These are phyloP conservation scores for Beauveria pseudobassiana DNA, from an alignment of 2,329 filamentous ascomycete genomes.

Conservation along the genomic window DNA sequence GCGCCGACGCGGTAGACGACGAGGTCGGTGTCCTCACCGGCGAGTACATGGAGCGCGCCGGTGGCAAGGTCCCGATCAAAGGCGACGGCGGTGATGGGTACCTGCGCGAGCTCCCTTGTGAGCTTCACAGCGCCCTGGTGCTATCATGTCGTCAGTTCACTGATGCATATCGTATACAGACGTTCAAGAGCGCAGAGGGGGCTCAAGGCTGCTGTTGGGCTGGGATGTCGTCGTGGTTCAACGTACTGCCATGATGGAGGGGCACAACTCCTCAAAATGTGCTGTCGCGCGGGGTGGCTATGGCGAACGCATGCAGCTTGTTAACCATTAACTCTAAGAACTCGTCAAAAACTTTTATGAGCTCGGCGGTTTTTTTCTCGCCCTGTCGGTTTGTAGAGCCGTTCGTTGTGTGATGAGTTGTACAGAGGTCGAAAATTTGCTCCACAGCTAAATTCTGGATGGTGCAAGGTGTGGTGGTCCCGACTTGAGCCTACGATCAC, in stretches of 20 bases:
- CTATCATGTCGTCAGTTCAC: not conserved
- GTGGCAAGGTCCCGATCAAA: slow-evolving; percentile 33
- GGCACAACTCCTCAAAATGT: not conserved
- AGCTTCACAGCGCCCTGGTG: slow-evolving; percentile 13
- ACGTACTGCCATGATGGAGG: slow-evolving; percentile 6
- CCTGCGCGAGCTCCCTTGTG: slow-evolving; percentile 33
- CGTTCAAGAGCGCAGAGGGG: not conserved
- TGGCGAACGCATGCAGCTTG: not conserved
- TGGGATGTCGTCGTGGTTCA: not conserved
- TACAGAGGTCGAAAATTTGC: slow-evolving; percentile 6
- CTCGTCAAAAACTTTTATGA: not conserved
- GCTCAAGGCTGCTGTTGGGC: no score
- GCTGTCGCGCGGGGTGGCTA: not conserved
- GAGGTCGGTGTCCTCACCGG: slow-evolving; percentile 53
- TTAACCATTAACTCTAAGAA: no score
- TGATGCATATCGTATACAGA: not conserved
- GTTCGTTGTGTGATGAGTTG: not conserved
- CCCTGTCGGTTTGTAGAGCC: not conserved
- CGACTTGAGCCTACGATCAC: not conserved
- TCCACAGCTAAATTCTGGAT: slow-evolving; percentile 1
- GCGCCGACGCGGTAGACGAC: slow-evolving; percentile 39
- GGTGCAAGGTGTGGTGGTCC: not conserved
- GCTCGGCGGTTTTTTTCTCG: not conserved
- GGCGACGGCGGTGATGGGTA: slow-evolving; percentile 53
- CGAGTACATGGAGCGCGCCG: slow-evolving; percentile 32